Evolutionary conservation across 1,284 basidiomycete genomes (phyloP), one percentile per base, ranked within the genome.

Genomic region (Malassezia arunalokei): DNA sequence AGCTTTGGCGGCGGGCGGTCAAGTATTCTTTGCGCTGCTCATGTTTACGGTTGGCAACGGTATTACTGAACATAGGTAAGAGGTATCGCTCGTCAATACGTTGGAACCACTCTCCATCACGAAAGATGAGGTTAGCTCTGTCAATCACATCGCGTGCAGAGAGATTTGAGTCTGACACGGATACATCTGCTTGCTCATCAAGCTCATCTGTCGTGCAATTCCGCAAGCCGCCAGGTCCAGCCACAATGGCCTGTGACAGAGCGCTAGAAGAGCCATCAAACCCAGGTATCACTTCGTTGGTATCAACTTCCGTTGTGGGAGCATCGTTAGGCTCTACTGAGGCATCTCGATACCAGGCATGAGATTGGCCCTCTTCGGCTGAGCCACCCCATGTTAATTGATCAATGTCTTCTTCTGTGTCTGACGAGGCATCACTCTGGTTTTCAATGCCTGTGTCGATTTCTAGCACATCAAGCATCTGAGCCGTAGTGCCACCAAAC

Each of bases 401-500:
- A 35, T 11, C 11, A 35, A 35, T 11, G n/a, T 32, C 44, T 43
- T 63, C 62, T 3, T 59, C 64, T 2, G 11, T 11, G 32, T 59
- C 63, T 27, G 60, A 63, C 3, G 84, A 86, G 56, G 82, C 84
- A 43, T 90, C 90, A 59, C 95, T 90, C 64, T 95, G 91, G 49
- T 76, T 75, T 46, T 74, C 68, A 0, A 98, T 87, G 0, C 92
- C 91, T 0, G 89, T 94, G 8, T 87, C 77, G 62, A 99, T 96
- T 1, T 92, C 91, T n/a, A 96, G 79, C 8, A 98, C 83, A 66
- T 96, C 90, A 40, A 99, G 79, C 94, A 99, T 98, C 52, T 90
- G 80, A 6, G 86, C 83, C 0, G 94, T 95, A 6, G 94, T 96
- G 0, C 92, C 94, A 0, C 92, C 92, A 68, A 99, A 98, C 49